Base-by-base conservation (phyloP, 106 monocot genomes). In the Dactylorhiza incarnata region DNA sequence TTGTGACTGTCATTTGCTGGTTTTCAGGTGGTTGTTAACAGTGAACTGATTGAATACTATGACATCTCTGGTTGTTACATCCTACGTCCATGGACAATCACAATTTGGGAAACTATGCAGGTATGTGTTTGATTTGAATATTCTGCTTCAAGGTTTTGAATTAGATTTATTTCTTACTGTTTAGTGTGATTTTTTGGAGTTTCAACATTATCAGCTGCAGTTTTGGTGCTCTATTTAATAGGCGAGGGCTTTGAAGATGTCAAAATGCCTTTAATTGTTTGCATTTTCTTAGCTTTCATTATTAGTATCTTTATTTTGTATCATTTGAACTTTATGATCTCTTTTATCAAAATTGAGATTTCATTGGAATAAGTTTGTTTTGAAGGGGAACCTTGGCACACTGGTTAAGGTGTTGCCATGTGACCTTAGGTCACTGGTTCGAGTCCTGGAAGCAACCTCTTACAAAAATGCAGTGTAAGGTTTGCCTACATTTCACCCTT, bases 1-100 rank as follows among this genome's bases (percentile, higher is more conserved):
- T 47, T 46, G 10, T 37, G 37, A 9, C 20, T 66, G 23, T 23
- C 37, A 26, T 7, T 58, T 76, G 10, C 12, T 56, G 73, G 52
- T 25, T 78, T 84, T 74, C 80, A 95, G 95, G 95, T 95, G 71
- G 88, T 93, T 69, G 89, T 93, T 68, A 86, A 71, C 44, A 48
- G 88, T 74, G 95, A 95, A 63, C 93, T 93, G 95, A 92, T 93
- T 22, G 92, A 92, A 45, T 95, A 95, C 65, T 93, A 93, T 81
- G 95, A 90, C 71, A 86, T 93, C 45, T 96, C 93, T 49, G 96
- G 96, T 6, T 96, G 96, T 56, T 96, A 96, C 68, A 96, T 96
- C 25, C 72, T 96, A 44, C 89, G 93, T 70, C 96, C 96, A 53
- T 90, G 88, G 89, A 61, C 96, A 25, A 91, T 93, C 87, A 45